These are phyloP conservation scores for Incumbomyces lentus DNA, from an alignment of 2,329 filamentous ascomycete genomes.

Conservation along the genomic window DNA sequence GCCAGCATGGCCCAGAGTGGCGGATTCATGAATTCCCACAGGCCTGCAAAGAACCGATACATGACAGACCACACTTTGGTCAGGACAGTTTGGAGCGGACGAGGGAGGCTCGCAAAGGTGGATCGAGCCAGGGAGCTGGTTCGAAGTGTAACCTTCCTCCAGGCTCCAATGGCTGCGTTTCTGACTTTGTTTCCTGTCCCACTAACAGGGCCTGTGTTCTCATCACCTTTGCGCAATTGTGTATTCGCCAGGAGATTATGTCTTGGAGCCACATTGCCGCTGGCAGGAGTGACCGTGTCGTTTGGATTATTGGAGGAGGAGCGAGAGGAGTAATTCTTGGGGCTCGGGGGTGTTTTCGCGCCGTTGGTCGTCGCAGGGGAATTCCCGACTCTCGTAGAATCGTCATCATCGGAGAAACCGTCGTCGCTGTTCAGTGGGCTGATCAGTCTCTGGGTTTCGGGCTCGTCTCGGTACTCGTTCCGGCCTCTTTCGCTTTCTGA, in stretches of 20 bases:
- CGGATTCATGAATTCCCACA: slow-evolving; percentile 96
- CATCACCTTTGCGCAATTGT: slow-evolving; percentile 23
- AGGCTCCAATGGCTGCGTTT: slow-evolving; percentile 18
- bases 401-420: slow-evolving; percentile 14
- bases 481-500: slow-evolving; percentile 30
- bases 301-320: slow-evolving; percentile 12
- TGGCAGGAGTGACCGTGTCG: slow-evolving; percentile 35
- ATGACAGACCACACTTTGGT: slow-evolving; percentile 32
- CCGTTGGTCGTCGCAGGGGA: slow-evolving; percentile 18
- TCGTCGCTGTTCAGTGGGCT: slow-evolving; percentile 14
- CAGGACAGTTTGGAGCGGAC: slow-evolving; percentile 41
- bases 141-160: slow-evolving; percentile 14
- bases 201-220: slow-evolving; percentile 22
- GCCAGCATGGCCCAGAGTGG: slow-evolving; percentile 94
- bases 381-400: slow-evolving; percentile 17
- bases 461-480: slow-evolving; percentile 31
- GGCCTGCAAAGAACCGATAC: slow-evolving; percentile 50
- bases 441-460: slow-evolving; percentile 21
- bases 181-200: slow-evolving; percentile 24
- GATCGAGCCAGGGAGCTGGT: slow-evolving; percentile 18
- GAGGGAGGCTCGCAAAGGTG: slow-evolving; percentile 42
- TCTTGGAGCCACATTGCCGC: slow-evolving; percentile 37
- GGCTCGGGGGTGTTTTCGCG: slow-evolving; percentile 17
- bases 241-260: slow-evolving; percentile 45
- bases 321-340: slow-evolving; percentile 11